Evolutionary conservation across 371 early-diverging fungal genomes (phyloP), one percentile per base, ranked within the genome.

Genomic region (Conidiobolus incongruus): DNA sequence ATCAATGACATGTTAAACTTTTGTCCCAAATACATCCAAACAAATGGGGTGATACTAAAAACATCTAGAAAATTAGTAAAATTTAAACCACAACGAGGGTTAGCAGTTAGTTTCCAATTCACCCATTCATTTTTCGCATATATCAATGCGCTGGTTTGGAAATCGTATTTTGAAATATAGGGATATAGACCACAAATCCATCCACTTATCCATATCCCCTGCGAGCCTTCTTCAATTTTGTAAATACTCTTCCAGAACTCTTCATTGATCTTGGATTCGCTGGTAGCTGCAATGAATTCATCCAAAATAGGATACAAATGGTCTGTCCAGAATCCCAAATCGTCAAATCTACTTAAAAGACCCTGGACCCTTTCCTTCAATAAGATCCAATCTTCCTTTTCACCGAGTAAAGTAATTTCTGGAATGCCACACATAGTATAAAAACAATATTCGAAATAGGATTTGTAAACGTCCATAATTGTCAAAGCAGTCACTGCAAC

Each of bases 371-470:
- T 11, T 12, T 40, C 4, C 10, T 16, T n/a, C 5, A 40, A 23
- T 20, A 28, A 15, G 8, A 8, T 29, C 40, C 40, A 40, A 13
- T 40, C 40, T 16, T 40, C 22, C 6, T 16, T 17, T 6, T 15
- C 22, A 26, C 40, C 40, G 11, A 26, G n/a, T 26, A 40, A 17
- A 16, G 13, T 29, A 40, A 40, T 30, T 40, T 40, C 40, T 17
- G 40, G 40, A 13, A 40, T 40, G 2, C 40, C 40, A 30, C 40
- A 40, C 29, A 23, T 40, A 13, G 40, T 40, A 16, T 3, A 26
- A 2, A 40, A 23, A 5, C 20, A 23, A 23, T 40, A 40, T 28
- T 23, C 29, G 26, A 40, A 40, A 17, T 29, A 40, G 5, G 13
- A 5, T 29, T 40, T 40, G 17, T 26, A 40, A 3, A 29, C 24